Percentiles rank a stretch among this genome's conserved stretches.
These are phyloP conservation scores for Chrysosporium keratinophilum DNA, from an alignment of 2,329 filamentous ascomycete species.

Conservation along the genomic window DNA sequence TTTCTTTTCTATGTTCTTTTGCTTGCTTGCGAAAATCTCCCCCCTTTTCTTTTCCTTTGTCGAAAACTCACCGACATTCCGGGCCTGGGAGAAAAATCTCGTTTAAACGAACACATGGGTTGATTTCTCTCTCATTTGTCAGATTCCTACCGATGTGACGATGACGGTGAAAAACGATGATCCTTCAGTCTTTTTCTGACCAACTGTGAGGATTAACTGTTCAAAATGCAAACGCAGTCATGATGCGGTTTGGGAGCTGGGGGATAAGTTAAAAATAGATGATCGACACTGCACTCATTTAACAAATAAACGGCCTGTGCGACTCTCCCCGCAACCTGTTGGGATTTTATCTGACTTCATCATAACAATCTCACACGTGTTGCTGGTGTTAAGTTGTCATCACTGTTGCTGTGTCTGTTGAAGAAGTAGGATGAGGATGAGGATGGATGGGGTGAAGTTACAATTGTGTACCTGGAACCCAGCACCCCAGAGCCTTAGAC, in stretches of 20 bases:
- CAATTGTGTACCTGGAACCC: not conserved
- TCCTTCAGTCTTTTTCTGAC: not conserved
- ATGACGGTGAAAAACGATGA: not conserved
- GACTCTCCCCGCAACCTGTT: not conserved
- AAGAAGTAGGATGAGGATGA: too few species aligned
- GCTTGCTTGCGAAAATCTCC: not conserved
- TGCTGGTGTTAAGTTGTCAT: too few species aligned
- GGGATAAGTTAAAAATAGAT: slow-evolving; percentile 3
- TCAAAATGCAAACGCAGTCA: too few species aligned
- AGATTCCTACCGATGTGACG: not conserved
- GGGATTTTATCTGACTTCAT: not conserved
- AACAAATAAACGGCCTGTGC: not conserved
- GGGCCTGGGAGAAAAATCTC: not conserved
- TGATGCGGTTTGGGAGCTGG: not conserved
- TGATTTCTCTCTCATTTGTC: too few species aligned
- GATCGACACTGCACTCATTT: slow-evolving; percentile 4
- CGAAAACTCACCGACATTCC: not conserved
- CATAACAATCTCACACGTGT: too few species aligned
- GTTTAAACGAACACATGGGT: too few species aligned
- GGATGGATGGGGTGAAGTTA: too few species aligned
- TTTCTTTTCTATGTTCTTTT: not conserved
- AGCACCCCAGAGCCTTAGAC: not conserved
- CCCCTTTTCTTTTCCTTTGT: not conserved
- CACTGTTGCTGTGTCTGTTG: too few species aligned
- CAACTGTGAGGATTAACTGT: too few species aligned